Evolutionary conservation across 2,329 filamentous ascomycete species (phyloP), one percentile per base, ranked within the genome.

Genomic region (Dothistroma septosporum): DNA sequence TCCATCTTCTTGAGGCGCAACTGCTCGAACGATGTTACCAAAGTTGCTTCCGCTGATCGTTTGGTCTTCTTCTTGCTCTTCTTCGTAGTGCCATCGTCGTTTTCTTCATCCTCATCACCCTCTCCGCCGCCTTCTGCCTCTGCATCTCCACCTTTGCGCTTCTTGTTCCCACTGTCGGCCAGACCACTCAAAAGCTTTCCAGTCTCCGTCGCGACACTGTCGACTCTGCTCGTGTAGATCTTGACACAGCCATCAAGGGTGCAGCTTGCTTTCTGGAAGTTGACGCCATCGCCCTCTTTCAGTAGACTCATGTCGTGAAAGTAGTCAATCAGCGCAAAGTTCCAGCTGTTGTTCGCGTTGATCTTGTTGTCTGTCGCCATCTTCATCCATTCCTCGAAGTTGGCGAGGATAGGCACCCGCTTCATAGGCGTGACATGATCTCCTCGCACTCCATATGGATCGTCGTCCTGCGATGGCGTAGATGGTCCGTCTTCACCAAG

Each of bases 331-430:
- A 99, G 84, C n/a, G 94, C 94, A 78, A 99, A 97, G 76, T 97
- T 97, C 94, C 94, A 99, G 32, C 92, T 97, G 76, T 99, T 99
- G 61, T 89, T 87, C 53, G 94, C 93, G 74, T 97, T 99, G 82
- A 99, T 99, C 74, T 82, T 82, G 71, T 99, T 99, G 79, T 99
- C 94, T 16, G 94, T 97, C 1, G 94, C 94, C 92, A 99, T 96
- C 82, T 97, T 99, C 92, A 99, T 97, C 94, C 93, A 97, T 75
- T 99, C 94, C 76, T 99, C 94, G 70, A 97, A 99, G 77, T 99
- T 99, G 72, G 94, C 94, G 58, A 99, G 81, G 69, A 99, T 89
- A 0, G 94, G 94, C 31, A 96, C 91, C 63, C 92, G 89, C 82
- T 96, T 96, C 88, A 96, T 93, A 57, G 93, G 94, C 61, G 94